Percentiles rank a stretch among this genome's conserved stretches.
phyloP scores from a whole-genome alignment of 495 filamentous ascomycete species.

The Niebla homalea region DNA sequence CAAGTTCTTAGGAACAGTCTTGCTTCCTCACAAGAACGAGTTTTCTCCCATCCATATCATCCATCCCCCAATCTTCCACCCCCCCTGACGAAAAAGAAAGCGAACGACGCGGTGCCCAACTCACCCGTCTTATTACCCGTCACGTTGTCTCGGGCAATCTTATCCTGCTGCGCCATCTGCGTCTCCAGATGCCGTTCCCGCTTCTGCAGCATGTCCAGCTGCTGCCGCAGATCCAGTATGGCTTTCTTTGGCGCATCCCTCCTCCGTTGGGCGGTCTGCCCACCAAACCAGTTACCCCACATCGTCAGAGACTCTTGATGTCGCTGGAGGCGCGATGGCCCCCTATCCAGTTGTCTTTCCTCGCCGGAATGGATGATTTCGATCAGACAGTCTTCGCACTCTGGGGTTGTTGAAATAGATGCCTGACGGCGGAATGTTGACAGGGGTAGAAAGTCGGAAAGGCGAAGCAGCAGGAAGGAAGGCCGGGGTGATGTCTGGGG shows the following conservation, averaged over 20 bases:
- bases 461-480: not conserved
- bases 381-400: not conserved
- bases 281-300: conserved; percentile 71
- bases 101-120: conserved; percentile 10
- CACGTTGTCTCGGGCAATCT: conserved; percentile 79
- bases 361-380: not conserved
- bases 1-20: too few relatives aligned
- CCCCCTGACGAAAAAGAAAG: not conserved
- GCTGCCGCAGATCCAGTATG: conserved; percentile 73
- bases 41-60: too few relatives aligned
- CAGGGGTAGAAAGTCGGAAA: not conserved
- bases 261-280: conserved; percentile 62
- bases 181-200: conserved; percentile 79
- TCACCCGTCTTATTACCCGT: conserved; percentile 81
- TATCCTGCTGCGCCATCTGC: conserved; percentile 89
- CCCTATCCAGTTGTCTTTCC: not conserved
- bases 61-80: not conserved
- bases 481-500: too few relatives aligned
- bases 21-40: too few relatives aligned
- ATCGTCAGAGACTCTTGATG: conserved; percentile 25
- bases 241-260: conserved; percentile 96
- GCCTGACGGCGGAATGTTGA: not conserved
- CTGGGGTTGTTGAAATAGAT: not conserved
- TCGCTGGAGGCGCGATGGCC: not conserved
- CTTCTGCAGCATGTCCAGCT: conserved; percentile 97